Conservation (phyloP, 805 yeast species). For the Candida ipomoeae region DNA sequence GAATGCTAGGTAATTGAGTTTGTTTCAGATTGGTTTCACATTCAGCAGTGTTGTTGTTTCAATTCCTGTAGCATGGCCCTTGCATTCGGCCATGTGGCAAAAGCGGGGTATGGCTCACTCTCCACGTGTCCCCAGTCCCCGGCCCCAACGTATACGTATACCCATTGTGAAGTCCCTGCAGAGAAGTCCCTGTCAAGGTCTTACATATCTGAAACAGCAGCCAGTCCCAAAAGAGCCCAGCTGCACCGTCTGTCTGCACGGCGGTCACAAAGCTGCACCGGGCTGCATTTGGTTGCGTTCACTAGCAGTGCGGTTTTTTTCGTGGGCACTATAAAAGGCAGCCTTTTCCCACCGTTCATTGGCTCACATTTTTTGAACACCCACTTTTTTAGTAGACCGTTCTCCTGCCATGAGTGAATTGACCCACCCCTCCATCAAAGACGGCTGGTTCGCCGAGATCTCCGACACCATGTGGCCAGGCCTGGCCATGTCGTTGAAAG, state of each 20-base stretch:
- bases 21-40: no score
- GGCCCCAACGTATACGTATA: no score
- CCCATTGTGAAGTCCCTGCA: no score
- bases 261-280: neutral
- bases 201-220: neutral
- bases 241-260: neutral
- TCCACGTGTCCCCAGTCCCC: neutral
- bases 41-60: neutral
- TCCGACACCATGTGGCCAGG: slow-evolving; percentile 99
- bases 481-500: slow-evolving; percentile 90
- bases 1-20: no score
- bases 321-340: neutral
- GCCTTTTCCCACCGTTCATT: neutral
- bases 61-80: neutral
- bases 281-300: neutral
- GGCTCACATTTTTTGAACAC: neutral
- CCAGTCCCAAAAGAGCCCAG: neutral
- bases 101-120: slow-evolving; percentile 1
- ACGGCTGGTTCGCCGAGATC: slow-evolving; percentile 97
- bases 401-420: slow-evolving; percentile 28
- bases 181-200: no score
- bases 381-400: neutral
- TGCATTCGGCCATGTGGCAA: neutral
- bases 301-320: neutral
- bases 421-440: slow-evolving; percentile 56